Evolutionary conservation across 129 eudicot genomes (phyloP), one percentile per base, ranked within the genome.

Genomic region (Oenanthe sinensis): DNA sequence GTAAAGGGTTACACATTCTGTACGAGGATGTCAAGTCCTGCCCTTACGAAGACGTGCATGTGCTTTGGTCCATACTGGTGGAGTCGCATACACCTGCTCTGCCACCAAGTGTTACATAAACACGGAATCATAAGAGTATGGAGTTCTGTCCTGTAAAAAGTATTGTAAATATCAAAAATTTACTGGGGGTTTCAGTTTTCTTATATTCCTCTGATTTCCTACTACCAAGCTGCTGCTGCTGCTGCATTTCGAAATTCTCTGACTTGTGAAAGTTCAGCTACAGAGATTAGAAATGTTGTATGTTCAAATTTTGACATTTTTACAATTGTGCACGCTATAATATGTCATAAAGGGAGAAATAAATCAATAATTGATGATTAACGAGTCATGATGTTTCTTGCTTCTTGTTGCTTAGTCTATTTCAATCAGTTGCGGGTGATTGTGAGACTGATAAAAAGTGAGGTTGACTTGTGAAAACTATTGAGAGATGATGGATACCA

Each of bases 1-100:
- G 93, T 22, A 81, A 96, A 86, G 98, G 98, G 77, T 89, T 94
- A 62, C 90, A 94, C 86, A 89, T 94, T 20, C 83, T 94, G 83
- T 91, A 94, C 45, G 97, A 94, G 79, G 98, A 94, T 85, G 98
- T 94, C 48, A 94, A 85, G 87, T 94, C 98, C 33, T 94, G 98
- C 88, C 91, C 87, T 68, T 91, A 87, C 50, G 98, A 94, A 84
- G 98, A 94, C 83, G 97, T 94, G 76, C 98, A 94, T 58, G 96
- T 94, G 9, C 91, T 94, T 58, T 94, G 98, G 98, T 94, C 98
- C 40, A 94, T 94, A 75, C 84, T 94, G 77, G 97, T 94, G 83
- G 96, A 94, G 71, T 88, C 89, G 30, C 92, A 91, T 36, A 80
- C 85, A 17, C 91, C 79, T n/a, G 87, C 93, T 30, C 83, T 89